Conservation (phyloP, 352 stramenopile species). For the Phytophthora ohioensis region DNA sequence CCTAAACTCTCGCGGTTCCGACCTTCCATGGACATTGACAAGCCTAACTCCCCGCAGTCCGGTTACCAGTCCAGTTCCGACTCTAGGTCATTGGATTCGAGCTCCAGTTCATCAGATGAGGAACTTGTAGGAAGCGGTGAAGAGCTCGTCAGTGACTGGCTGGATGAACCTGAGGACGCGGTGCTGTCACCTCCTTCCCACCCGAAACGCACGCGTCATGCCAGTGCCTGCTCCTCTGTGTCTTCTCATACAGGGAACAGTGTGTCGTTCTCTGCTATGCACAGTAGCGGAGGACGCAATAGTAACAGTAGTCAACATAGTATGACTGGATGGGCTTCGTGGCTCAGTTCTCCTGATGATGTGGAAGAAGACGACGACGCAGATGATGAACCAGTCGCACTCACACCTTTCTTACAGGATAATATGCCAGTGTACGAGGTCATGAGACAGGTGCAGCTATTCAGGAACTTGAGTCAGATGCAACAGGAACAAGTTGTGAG, state of each 20-base stretch:
- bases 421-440: constrained; percentile 91
- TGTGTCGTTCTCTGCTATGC: constrained; percentile 44
- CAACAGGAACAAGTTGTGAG: constrained; percentile 90
- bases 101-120: constrained; percentile 52
- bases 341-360: constrained; percentile 76
- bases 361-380: constrained; percentile 71
- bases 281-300: constrained; percentile 45
- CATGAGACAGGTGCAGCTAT: constrained; percentile 90
- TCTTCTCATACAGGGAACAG: constrained; percentile 53
- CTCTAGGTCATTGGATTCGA: constrained; percentile 52
- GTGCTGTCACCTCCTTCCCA: constrained; percentile 57
- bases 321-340: constrained; percentile 65
- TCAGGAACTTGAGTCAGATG: constrained; percentile 87
- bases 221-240: constrained; percentile 66
- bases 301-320: constrained; percentile 69
- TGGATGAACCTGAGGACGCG: constrained; percentile 74
- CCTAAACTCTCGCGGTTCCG: constrained; percentile 54
- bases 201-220: constrained; percentile 36
- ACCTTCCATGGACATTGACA: constrained; percentile 41
- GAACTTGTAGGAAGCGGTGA: constrained; percentile 52
- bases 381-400: constrained; percentile 70
- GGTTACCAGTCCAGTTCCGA: constrained; percentile 49
- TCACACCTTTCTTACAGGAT: constrained; percentile 81
- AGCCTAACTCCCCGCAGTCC: constrained; percentile 32
- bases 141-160: constrained; percentile 79